Evolutionary conservation across 352 stramenopile species (phyloP), one percentile per base, ranked within the genome.

Genomic region (Globisporangium paroecandrum): DNA sequence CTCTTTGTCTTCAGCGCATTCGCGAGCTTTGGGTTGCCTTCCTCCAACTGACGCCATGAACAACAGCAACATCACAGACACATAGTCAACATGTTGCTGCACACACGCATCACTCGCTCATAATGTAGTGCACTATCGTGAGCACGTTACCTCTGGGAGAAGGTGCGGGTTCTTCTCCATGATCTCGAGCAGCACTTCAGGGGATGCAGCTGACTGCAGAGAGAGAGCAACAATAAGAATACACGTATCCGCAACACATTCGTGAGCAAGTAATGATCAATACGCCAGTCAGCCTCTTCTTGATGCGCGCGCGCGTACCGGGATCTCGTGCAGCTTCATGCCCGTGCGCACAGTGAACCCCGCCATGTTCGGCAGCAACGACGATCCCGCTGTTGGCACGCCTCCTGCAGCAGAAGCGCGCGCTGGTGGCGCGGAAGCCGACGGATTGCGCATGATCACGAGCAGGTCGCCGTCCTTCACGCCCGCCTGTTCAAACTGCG

Each of bases 321-420:
- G 86, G 66, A 96, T 94, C 32, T 96, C 88, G 55, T 83, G 72
- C 15, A 94, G 43, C 24, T 82, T 85, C 88, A 96, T 95, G 54
- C 83, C 82, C 8, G 83, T 43, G 15, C 76, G 86, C 60, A 81
- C 83, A 46, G 62, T 68, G 25, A 85, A 85, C 10, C 64, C 64
- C 3, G 71, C 24, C 13, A 46, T 56, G 34, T 49, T 57, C 32
- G 25, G 62, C 65, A 43, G 72, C 49, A 67, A 64, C 58, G 58
- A 62, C 36, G 58, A 55, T 2, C 69, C 27, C 9, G 63, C 62
- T 32, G 41, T n/a, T 58, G 71, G 55, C 29, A 32, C 27, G 46
- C 55, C 27, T 6, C 27, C 24, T 25, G 55, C 6, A 51, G 43
- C 20, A 5, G 43, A 22, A 22, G 43, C 18, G 18, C 43, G 12